Base-by-base conservation (phyloP, 441 rosid species). In the Aleurites moluccanus region DNA sequence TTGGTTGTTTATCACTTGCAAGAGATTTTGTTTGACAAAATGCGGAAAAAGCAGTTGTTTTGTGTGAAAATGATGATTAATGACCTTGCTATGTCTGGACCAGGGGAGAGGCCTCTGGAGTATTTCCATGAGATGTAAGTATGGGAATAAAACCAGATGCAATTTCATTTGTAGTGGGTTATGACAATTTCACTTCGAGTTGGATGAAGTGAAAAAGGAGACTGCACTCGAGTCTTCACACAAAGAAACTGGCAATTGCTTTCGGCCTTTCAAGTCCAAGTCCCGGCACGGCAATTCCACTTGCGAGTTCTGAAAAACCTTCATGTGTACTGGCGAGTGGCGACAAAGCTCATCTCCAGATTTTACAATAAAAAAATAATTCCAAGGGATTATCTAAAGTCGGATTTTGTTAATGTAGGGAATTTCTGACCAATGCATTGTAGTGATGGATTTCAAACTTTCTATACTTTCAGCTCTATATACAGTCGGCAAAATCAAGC, bases 61-160 rank as follows among this genome's bases (percentile, higher is more conserved):
- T 82, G 70, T 40, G 81, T 85, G 85, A 82, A 82, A 47, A 76
- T 82, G 18, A 73, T 86, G 84, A 80, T 86, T 44, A 79, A 81
- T 28, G 77, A 82, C 35, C 74, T 83, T 13, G 86, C 86, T 6
- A 70, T 80, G 77, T 73, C 73, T 3, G 83, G 82, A 10, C 61
- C 80, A 63, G 59, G 80, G 59, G 66, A n/a, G n/a, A n/a, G n/a
- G n/a, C n/a, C n/a, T n/a, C n/a, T n/a, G n/a, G n/a, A 40, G 57
- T 69, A 72, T 47, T 82, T 82, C 74, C 18, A 21, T 0, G 69
- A 78, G 69, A 83, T 82, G 87, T 67, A 74, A 75, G 5, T 4
- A 21, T 40, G 10, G 74, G 81, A n/a, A 59, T 72, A 57, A 80
- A n/a, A n/a, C n/a, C n/a, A n/a, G n/a, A n/a, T n/a, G n/a, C n/a